Base-by-base conservation (phyloP, 768 basidiomycete species). In the Agaricus blazei region DNA sequence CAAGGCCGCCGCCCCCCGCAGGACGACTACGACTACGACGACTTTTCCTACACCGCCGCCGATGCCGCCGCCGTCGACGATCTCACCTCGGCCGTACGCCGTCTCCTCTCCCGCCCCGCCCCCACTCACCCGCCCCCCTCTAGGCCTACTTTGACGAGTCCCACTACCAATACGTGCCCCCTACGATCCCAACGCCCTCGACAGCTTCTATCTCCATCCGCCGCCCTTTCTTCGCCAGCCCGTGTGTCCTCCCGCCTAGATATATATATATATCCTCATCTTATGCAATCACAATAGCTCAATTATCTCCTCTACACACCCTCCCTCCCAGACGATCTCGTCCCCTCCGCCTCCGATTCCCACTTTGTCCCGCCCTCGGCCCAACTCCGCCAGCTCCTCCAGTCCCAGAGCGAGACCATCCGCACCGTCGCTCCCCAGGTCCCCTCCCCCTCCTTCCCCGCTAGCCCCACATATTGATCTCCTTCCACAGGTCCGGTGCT, bases 231-330 rank as follows among this genome's bases (percentile, higher is more conserved):
- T 82, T 56, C 80, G 80, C n/a, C 88, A 90, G 64, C 87, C 90
- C 23, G 90, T 92, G 65, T 62, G 62, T 52, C 26, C 15, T 12
- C 29, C 40, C 31, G 51, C 52, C 41, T 44, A 50, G 58, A 12
- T 42, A 26, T 29, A 5, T 37, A 14, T 28, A 31, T 8, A 51
- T 44, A 15, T n/a, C 43, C 26, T 29, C 45, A 40, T 27, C 24
- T 15, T 27, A 31, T 40, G 29, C 48, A 42, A 34, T 34, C 34
- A 34, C 34, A 34, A 34, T 65, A 96, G 92, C 80, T 98, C 45
- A 84, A 97, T 65, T 93, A 99, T 65, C 93, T 98, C 61, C 79
- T 98, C 29, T 99, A 99, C 73, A 87, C 90, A 3, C 80, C 82
- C 2, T 79, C 80, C 62, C 74, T 88, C 64, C 75, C 88, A 43